A percentile compares a stretch with the other conserved stretches of the same genome.
Conservation (phyloP, 1,139 yeast species). For the Arxiozyma slooffiae region DNA sequence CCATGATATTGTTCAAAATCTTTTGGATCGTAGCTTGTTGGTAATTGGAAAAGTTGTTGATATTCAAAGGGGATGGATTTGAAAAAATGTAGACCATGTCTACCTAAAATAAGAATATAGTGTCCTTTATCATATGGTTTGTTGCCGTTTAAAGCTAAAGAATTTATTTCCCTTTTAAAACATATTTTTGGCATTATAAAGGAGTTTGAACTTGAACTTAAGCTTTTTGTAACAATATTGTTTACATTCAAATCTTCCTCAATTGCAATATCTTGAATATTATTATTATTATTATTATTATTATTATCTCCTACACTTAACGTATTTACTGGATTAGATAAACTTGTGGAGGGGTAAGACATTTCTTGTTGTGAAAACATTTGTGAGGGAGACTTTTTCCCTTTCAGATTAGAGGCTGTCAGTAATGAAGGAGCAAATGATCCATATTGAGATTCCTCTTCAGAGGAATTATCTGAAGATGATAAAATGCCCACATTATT, state of each 20-base stretch:
- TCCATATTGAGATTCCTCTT: slow-evolving; percentile 17
- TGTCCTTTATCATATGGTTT: slow-evolving; percentile 10
- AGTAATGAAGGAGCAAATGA: not conserved
- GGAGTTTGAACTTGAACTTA: slow-evolving; percentile 24
- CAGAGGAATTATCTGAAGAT: slow-evolving; percentile 26
- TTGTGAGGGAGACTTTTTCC: not conserved
- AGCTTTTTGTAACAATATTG: slow-evolving; percentile 19
- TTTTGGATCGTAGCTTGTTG: slow-evolving; percentile 13
- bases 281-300: too few species aligned
- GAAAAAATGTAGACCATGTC: slow-evolving; percentile 21
- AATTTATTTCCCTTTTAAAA: not conserved
- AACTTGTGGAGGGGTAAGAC: not conserved
- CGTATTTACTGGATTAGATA: not conserved
- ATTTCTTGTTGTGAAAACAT: not conserved
- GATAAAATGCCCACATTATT: slow-evolving; percentile 21
- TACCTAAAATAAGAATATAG: slow-evolving; percentile 22
- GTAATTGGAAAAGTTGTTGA: slow-evolving; percentile 18
- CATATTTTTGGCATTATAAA: slow-evolving; percentile 30
- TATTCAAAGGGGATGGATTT: slow-evolving; percentile 17
- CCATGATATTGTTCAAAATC: slow-evolving; percentile 16
- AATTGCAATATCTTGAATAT: not conserved
- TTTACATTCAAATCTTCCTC: slow-evolving; percentile 10
- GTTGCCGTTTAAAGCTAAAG: not conserved
- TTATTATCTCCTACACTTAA: too few species aligned
- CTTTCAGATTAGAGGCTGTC: not conserved